Base-by-base conservation (phyloP, 2,329 filamentous ascomycete species). In the Didymella pomorum region DNA sequence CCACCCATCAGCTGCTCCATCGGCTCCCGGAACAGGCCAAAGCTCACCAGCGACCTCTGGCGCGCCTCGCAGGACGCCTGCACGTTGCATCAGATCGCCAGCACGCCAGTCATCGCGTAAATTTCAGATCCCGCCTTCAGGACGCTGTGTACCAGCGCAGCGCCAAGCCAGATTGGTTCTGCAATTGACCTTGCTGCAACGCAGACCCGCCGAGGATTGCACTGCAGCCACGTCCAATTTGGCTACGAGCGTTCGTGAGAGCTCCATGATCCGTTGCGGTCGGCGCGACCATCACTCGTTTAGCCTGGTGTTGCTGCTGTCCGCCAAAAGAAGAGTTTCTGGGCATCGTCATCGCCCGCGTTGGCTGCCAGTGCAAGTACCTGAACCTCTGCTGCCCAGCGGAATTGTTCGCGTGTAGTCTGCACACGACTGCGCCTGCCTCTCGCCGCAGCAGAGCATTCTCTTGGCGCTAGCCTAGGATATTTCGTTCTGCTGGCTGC, bases 171-270 rank as follows among this genome's bases (percentile, higher is more conserved):
- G 44, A 61, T 58, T 63, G 61, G 60, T 56, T 61, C 61, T 67
- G 62, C 57, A 45, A 60, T 59, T 58, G 57, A 62, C 52, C 61
- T 58, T 63, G 57, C 60, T 61, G 60, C 57, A 59, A 60, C 60
- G 28, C 51, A 57, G 54, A 51, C 59, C 52, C 50, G 49, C 55
- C 49, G 49, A 46, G 55, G 58, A 61, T 59, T 58, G 59, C 58
- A 68, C 72, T 75, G 74, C 73, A 75, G 72, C 72, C 71, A 71
- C 72, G 52, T 71, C 70, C 63, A 46, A 52, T 68, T 67, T 65
- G 62, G 69, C 69, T 64, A 61, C 62, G 43, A 61, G 47, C 52
- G 44, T 61, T 58, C 31, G 58, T 56, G 52, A 37, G 62, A 58
- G 58, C 62, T 72, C 60, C 54, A 68, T 73, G 72, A 63, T 68